A percentile compares a stretch with the other conserved stretches of the same genome.
These are phyloP conservation scores for Cordyceps javanica DNA, from an alignment of 2,329 filamentous ascomycete genomes.

Conservation along the genomic window DNA sequence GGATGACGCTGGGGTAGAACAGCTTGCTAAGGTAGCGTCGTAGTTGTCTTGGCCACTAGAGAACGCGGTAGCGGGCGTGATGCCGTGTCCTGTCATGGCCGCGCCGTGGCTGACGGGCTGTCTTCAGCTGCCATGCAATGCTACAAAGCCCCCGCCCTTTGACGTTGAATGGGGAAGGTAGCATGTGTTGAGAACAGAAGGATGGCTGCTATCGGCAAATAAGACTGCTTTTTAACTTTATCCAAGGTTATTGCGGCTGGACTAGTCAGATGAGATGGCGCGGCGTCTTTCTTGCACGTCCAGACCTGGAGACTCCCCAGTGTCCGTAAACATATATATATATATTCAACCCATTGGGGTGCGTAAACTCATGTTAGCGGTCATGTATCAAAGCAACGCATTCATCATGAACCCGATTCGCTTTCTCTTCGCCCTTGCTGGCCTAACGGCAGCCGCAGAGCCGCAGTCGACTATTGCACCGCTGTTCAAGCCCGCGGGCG, in stretches of 20 bases:
- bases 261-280: not conserved
- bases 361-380: not conserved
- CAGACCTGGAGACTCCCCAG: not conserved
- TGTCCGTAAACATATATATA: no score
- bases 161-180: not conserved
- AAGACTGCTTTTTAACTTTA: not conserved
- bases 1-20: no score
- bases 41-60: no score
- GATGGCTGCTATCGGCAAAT: not conserved
- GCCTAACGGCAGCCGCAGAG: not conserved
- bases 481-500: not conserved
- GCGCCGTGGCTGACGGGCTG: not conserved
- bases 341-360: not conserved
- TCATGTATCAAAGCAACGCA: not conserved
- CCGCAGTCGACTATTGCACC: not conserved
- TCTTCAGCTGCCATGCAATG: conserved; percentile 10
- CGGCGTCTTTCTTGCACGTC: not conserved
- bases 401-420: not conserved
- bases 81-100: not conserved
- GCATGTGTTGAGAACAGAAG: not conserved
- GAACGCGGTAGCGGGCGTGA: no score
- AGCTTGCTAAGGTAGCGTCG: no score
- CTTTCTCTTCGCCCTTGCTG: not conserved
- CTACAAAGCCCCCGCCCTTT: conserved; percentile 3
- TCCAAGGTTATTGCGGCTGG: not conserved